Evolutionary conservation across 768 basidiomycete species (phyloP), one percentile per base, ranked within the genome.

Genomic region (Psilocybe azurescens): DNA sequence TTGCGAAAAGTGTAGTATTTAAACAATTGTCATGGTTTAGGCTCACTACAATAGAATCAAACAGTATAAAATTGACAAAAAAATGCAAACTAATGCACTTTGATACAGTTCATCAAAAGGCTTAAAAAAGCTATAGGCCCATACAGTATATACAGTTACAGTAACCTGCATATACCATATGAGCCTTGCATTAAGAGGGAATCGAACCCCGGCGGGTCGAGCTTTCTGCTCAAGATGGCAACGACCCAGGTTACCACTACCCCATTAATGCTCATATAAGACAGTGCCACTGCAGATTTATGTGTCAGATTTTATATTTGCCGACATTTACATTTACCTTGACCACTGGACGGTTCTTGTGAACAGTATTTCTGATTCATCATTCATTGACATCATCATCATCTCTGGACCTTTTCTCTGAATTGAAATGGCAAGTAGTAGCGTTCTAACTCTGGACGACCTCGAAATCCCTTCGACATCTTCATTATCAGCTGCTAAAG

Each of bases 141-240:
- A n/a, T 44, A 44, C 41, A 16, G 14, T 0, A n/a, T 3, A 44
- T 1, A 44, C 41, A 44, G 4, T 11, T n/a, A 14, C 13, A 5
- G 14, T n/a, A 9, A 14, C 9, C 8, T 44, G 41, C 14, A 44
- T 44, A 0, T 13, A 1, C 41, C n/a, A 13, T 14, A 55, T 24
- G 13, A 54, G 6, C 7, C n/a, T 13, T 89, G 88, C 88, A 89
- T 89, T 88, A 89, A 89, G 87, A 63, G 89, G 88, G 89, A 89
- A 90, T 90, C 87, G 88, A 90, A 90, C 89, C 87, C 87, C 89
- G 89, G 89, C 89, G 89, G 89, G 87, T 89, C 89, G 87, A 86
- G 64, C 62, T 69, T 63, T 54, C 20, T 58, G 59, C 67, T 67
- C 57, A 47, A 41, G 24, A 59, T 63, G 62, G 62, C 62, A 63